Evolutionary conservation across 768 basidiomycete genomes (phyloP).

Genomic region (Collybia sp.): DNA sequence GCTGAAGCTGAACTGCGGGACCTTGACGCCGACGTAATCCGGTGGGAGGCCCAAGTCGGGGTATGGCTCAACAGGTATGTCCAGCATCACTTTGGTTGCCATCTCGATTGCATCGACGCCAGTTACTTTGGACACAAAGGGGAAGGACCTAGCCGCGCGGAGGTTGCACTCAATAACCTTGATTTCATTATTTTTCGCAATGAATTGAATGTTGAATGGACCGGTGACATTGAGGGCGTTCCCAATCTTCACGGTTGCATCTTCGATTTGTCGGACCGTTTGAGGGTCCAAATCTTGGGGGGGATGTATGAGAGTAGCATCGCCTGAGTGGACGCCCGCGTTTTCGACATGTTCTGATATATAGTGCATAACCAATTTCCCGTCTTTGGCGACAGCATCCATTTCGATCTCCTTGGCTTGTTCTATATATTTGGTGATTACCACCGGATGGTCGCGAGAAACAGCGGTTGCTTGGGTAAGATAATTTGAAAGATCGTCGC

Average conservation of each 20-base stretch:
- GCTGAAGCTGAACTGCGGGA: conserved; percentile 99
- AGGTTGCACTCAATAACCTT: conserved; percentile 99
- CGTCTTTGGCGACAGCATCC: conserved; percentile 97
- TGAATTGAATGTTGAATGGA: conserved; percentile 99
- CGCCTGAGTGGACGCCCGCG: conserved; percentile 97
- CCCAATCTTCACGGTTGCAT: conserved; percentile 96
- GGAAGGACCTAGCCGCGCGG: conserved; percentile 95
- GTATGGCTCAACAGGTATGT: conserved; percentile 83
- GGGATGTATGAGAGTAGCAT: conserved; percentile 96
- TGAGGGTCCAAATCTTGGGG: conserved; percentile 97
- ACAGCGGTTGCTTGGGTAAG: conserved; percentile 94
- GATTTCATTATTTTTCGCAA: conserved; percentile 99
- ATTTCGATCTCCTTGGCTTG: conserved; percentile 99
- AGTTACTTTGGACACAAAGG: conserved; percentile 98
- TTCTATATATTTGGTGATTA: conserved; percentile 99
- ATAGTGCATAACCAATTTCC: conserved; percentile 99
- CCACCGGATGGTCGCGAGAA: conserved; percentile 93
- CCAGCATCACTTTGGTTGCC: conserved; percentile 98
- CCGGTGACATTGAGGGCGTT: conserved; percentile 97
- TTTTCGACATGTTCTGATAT: conserved; percentile 99
- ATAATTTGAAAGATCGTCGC: conserved; percentile 87
- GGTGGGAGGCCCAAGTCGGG: conserved; percentile 82
- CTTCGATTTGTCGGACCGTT: conserved; percentile 93
- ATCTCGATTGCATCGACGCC: conserved; percentile 98
- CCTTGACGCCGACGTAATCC: conserved; percentile 98